Conservation (phyloP, 257 asterid species). For the Buddleja alternifolia region DNA sequence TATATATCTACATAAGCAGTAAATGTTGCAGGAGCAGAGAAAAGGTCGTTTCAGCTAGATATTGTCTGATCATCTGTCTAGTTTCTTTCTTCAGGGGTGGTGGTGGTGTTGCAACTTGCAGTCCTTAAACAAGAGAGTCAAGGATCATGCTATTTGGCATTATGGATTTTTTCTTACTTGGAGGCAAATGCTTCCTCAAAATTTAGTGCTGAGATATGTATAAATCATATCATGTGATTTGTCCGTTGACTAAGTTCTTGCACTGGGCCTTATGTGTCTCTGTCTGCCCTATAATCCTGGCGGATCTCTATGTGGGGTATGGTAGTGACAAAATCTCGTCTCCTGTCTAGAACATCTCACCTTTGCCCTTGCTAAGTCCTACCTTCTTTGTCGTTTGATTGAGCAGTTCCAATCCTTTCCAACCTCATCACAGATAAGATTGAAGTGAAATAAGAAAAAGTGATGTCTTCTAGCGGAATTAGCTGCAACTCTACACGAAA, state of each 20-base stretch:
- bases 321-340: not conserved
- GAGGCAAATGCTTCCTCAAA: conserved; percentile 1
- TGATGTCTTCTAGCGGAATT: not conserved
- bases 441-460: too few relatives aligned
- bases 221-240: not conserved
- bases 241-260: conserved; percentile 13
- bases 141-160: conserved; percentile 15
- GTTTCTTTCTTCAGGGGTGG: not conserved
- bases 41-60: conserved; percentile 5
- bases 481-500: not conserved
- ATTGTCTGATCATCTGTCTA: not conserved
- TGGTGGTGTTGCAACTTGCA: not conserved
- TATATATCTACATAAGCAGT: not conserved
- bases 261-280: not conserved
- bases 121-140: not conserved
- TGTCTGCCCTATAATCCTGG: not conserved
- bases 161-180: not conserved
- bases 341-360: not conserved
- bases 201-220: conserved; percentile 3
- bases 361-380: not conserved
- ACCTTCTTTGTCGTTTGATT: not conserved
- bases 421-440: not conserved
- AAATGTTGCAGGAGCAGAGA: not conserved
- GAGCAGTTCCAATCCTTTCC: not conserved
- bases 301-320: not conserved